Evolutionary conservation across 2,329 filamentous ascomycete genomes (phyloP).

Genomic region (Penicillium brasilianum): DNA sequence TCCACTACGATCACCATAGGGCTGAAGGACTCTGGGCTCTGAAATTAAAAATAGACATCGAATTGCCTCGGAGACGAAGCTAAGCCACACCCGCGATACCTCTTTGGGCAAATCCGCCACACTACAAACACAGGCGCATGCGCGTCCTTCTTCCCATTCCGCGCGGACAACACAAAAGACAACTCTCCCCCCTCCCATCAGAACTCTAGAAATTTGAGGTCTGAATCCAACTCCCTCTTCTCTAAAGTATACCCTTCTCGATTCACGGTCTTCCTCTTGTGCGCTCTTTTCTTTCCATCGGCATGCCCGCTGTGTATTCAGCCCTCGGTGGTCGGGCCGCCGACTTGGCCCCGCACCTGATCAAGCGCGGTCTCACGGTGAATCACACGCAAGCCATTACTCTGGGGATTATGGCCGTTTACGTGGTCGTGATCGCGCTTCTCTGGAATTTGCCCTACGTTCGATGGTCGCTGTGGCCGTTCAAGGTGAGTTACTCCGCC

Average conservation of each 20-base stretch:
- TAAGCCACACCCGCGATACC: neutral
- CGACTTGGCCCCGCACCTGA: conserved; percentile 42
- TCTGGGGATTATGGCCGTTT: conserved; percentile 71
- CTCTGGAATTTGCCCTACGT: conserved; percentile 81
- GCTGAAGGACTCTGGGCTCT: too few relatives aligned
- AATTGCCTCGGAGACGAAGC: neutral
- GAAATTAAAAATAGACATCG: conserved; percentile 5
- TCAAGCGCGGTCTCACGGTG: conserved; percentile 62
- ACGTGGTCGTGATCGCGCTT: conserved; percentile 74
- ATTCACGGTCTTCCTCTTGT: neutral
- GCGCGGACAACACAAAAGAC: conserved; percentile 12
- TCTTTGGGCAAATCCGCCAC: neutral
- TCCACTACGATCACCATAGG: too few relatives aligned
- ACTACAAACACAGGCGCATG: conserved; percentile 10
- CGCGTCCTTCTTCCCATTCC: conserved; percentile 18
- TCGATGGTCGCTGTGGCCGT: conserved; percentile 76
- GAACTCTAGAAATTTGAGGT: neutral
- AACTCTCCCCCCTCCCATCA: neutral
- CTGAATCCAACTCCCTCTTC: neutral
- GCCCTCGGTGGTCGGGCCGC: conserved; percentile 28
- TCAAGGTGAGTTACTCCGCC: conserved; percentile 64
- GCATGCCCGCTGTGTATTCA: conserved; percentile 38
- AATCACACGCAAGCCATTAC: conserved; percentile 73
- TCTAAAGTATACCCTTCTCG: neutral
- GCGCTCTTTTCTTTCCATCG: conserved; percentile 9